Evolutionary conservation across 139 green algal genomes (phyloP).

Genomic region (Mychonastes homosphaera): DNA sequence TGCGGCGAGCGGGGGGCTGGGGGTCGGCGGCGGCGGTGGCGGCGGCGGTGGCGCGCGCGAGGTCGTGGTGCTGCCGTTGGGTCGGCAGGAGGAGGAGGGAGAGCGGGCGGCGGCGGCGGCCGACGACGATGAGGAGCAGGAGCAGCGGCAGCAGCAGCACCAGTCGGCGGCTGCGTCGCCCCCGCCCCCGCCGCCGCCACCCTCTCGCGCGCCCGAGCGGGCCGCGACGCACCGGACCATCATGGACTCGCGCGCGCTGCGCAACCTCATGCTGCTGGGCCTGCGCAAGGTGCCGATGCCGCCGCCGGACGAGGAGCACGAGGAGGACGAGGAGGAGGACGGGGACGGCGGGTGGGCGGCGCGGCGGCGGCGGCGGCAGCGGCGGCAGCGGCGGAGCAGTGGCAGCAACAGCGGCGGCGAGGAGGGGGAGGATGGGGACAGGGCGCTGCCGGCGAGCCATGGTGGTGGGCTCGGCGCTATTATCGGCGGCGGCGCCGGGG

Average conservation of each 20-base stretch:
- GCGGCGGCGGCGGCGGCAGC: not conserved
- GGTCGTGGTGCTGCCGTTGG: not conserved
- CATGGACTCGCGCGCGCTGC: conserved; percentile 17
- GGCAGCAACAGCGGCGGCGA: no score
- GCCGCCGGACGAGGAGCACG: not conserved
- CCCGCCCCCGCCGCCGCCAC: not conserved
- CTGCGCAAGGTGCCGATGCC: conserved; percentile 12
- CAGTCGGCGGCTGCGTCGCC: not conserved
- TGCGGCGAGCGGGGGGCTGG: no score
- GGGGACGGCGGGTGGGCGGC: not conserved
- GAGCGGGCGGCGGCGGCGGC: not conserved
- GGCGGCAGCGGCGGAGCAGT: conserved; percentile 4
- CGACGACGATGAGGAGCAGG: conserved; percentile 1
- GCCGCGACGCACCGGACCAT: not conserved
- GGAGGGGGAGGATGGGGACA: no score
- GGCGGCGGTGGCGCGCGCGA: not conserved
- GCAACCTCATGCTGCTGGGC: conserved; percentile 28
- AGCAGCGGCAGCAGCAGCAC: not conserved
- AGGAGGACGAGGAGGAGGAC: not conserved
- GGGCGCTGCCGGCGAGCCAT: no score
- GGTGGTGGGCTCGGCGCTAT: no score
- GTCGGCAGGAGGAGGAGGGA: conserved; percentile 2
- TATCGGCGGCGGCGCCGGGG: no score
- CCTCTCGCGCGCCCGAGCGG: not conserved
- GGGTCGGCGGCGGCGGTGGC: not conserved